A percentile compares a stretch with the other conserved stretches of the same genome.
phyloP scores from a whole-genome alignment of 164 flowering plant species.

The Paratinospora sagittata region DNA sequence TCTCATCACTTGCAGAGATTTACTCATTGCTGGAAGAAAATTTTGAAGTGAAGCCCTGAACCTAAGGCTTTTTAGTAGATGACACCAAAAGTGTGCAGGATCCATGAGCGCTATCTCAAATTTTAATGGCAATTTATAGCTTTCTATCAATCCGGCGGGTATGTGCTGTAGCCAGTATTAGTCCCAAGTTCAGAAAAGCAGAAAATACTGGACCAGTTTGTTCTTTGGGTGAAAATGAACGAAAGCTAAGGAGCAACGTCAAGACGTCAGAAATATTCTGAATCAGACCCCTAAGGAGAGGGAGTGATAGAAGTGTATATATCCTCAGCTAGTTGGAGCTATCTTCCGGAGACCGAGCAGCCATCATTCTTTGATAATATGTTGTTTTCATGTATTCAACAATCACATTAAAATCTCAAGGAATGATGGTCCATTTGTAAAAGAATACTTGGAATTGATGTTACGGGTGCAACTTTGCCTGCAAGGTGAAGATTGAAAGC shows the following conservation, averaged over 20 bases:
- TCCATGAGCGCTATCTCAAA: background rate
- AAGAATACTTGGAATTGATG: too few species aligned
- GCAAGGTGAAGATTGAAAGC: too few species aligned
- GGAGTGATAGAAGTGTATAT: background rate
- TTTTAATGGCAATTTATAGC: background rate
- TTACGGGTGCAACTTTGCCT: too few species aligned
- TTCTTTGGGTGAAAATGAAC: background rate
- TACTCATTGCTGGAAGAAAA: slow-evolving; percentile 44
- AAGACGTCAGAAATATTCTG: background rate
- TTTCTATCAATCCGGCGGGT: background rate
- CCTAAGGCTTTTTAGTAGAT: background rate
- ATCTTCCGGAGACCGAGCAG: background rate
- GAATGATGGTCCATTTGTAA: too few species aligned
- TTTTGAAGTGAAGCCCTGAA: slow-evolving; percentile 51
- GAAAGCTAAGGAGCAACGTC: background rate
- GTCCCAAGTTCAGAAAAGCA: background rate
- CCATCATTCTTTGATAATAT: background rate
- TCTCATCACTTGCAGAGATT: slow-evolving; percentile 60
- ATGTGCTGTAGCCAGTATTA: background rate
- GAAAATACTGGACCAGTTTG: background rate
- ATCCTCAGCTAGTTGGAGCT: background rate
- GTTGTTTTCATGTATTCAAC: background rate
- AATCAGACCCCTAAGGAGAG: background rate
- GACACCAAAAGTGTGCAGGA: slow-evolving; percentile 1
- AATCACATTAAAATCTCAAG: too few species aligned